Percentiles rank a stretch among this genome's conserved stretches.
Conservation (phyloP, 441 rosid genomes). For the Sinapis alba region DNA sequence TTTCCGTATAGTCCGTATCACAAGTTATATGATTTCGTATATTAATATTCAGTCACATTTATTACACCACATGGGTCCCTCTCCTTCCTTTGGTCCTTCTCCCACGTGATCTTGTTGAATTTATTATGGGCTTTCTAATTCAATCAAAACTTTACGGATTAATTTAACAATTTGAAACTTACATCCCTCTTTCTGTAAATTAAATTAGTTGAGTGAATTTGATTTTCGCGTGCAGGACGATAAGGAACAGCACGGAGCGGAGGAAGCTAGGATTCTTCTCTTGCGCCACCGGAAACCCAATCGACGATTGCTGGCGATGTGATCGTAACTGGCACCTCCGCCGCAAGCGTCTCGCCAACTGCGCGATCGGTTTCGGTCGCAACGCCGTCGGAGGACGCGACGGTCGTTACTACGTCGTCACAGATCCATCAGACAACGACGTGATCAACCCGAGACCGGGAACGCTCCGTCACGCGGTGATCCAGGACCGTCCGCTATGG, state of each 20-base stretch:
- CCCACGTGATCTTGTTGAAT: constrained; percentile 25
- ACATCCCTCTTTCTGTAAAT: background rate
- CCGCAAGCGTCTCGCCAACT: constrained; percentile 46
- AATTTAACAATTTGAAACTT: background rate
- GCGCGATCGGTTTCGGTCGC: constrained; percentile 52
- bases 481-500: constrained; percentile 51
- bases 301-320: constrained; percentile 56
- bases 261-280: constrained; percentile 44
- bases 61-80: constrained; percentile 31
- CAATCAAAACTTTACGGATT: background rate
- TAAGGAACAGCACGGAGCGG: constrained; percentile 41
- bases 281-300: constrained; percentile 51
- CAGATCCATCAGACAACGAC: constrained; percentile 46
- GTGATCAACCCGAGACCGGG: constrained; percentile 48
- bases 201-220: background rate
- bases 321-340: constrained; percentile 51
- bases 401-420: constrained; percentile 49
- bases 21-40: constrained; percentile 14
- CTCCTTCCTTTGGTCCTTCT: background rate
- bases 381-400: constrained; percentile 55
- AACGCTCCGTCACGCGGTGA: constrained; percentile 52
- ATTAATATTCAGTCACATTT: constrained; percentile 5
- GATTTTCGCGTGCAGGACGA: constrained; percentile 29
- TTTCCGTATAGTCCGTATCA: constrained; percentile 41
- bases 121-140: background rate